Conservation (phyloP, 1,284 basidiomycete species). For the Malassezia dermatis region DNA sequence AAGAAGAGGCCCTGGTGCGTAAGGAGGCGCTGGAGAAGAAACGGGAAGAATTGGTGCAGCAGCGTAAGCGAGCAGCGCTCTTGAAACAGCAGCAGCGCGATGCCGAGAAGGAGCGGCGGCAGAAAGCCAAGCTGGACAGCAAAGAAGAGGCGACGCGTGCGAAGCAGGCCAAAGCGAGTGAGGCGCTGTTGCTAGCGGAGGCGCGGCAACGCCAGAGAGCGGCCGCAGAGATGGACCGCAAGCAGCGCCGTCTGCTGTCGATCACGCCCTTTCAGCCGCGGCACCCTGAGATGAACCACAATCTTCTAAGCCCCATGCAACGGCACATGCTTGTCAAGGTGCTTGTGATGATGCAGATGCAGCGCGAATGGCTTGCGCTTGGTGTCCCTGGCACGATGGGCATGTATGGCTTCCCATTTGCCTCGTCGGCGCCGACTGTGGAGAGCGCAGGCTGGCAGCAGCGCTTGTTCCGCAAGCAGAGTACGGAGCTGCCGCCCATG, state of each 20-base stretch:
- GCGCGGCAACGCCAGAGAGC: slow-evolving; percentile 13
- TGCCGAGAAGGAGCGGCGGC: slow-evolving; percentile 3
- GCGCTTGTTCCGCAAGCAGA: neutral
- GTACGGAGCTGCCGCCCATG: slow-evolving; percentile 10
- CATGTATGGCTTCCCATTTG: slow-evolving; percentile 42
- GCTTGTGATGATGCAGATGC: slow-evolving; percentile 43
- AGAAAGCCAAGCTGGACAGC: slow-evolving; percentile 2
- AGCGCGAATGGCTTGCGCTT: slow-evolving; percentile 34
- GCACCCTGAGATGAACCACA: neutral
- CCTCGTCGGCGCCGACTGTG: neutral
- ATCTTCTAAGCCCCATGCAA: slow-evolving; percentile 30
- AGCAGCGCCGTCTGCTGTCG: slow-evolving; percentile 10
- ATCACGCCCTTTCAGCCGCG: slow-evolving; percentile 16
- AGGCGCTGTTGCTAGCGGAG: slow-evolving; percentile 4
- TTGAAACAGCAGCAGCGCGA: slow-evolving; percentile 11
- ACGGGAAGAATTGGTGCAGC: neutral
- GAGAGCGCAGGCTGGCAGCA: neutral
- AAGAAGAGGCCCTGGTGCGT: neutral
- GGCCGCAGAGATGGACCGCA: slow-evolving; percentile 15
- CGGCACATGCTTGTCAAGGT: slow-evolving; percentile 44
- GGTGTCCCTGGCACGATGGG: slow-evolving; percentile 37
- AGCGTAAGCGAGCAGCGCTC: neutral
- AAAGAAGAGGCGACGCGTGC: neutral
- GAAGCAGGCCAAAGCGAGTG: slow-evolving; percentile 1
- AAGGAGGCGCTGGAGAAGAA: neutral